Percentiles rank a stretch among this genome's conserved stretches.
These are phyloP conservation scores for Xylaria scruposa DNA, from an alignment of 495 filamentous ascomycete genomes.

Conservation along the genomic window DNA sequence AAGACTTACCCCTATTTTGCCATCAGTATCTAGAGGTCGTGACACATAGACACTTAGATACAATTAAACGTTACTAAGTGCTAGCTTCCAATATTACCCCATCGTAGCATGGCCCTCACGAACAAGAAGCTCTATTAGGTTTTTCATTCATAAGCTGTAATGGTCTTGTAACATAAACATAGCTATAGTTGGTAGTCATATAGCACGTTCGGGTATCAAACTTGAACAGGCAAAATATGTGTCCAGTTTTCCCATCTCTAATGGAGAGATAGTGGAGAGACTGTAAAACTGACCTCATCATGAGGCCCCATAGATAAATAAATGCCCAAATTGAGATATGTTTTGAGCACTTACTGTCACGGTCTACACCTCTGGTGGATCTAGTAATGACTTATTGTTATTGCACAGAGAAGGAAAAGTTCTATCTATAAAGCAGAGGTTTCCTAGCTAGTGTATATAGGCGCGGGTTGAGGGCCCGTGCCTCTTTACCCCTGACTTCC, in stretches of 20 bases:
- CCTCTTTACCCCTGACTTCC: too few species aligned
- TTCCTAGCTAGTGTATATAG: too few species aligned
- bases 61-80: not conserved
- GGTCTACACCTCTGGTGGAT: too few species aligned
- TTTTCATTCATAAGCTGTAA: not conserved
- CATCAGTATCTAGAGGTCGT: too few species aligned
- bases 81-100: not conserved
- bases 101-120: not conserved
- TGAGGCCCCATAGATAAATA: too few species aligned
- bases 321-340: too few species aligned
- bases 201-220: not conserved
- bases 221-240: not conserved
- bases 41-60: not conserved
- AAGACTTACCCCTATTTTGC: too few species aligned
- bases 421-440: too few species aligned
- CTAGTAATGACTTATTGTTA: too few species aligned
- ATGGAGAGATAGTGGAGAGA: not conserved
- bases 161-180: not conserved
- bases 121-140: not conserved
- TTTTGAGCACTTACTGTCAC: too few species aligned
- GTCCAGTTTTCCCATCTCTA: not conserved
- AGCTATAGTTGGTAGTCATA: not conserved
- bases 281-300: not conserved
- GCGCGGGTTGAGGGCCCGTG: too few species aligned
- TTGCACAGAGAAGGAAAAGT: too few species aligned